Base-by-base conservation (phyloP, 257 asterid genomes). In the Nicotiana knightiana region DNA sequence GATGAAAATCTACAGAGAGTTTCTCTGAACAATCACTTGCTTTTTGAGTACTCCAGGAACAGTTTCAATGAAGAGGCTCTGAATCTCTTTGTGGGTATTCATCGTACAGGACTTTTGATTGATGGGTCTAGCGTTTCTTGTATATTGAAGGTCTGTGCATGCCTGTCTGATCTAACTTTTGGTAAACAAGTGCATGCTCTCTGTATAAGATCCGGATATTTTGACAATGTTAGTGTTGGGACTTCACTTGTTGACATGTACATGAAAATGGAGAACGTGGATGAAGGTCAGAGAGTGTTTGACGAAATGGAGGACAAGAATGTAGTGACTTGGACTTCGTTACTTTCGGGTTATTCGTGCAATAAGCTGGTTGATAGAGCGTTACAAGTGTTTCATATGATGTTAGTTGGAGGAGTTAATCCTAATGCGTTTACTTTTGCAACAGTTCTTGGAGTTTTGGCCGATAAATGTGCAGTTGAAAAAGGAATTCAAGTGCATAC, bases 241-340 rank as follows among this genome's bases (percentile, higher is more conserved):
- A 92, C 99, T 55, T 91, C 97, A 4, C 90, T 96, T 46, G 92
- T 96, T 18, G 96, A 93, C 83, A 91, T 93, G 94, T 93, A 96
- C 82, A 82, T 93, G 85, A 96, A 94, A 86, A 89, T 82, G 51
- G 92, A 84, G 63, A 86, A 84, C 48, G 81, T 91, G 78, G 83
- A 73, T 55, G 90, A 87, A 2, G 98, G 95, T 37, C 86, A 88
- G 89, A 88, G 75, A 81, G 87, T 91, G 85, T 96, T 96, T 83
- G 90, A 91, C 55, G 98, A 93, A 83, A 88, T 94, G 87, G 86
- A 30, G 26, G 93, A 87, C 76, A 94, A 85, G 90, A 96, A 96
- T 73, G 97, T 93, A 2, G 95, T 96, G 76, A 92, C 97, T 46
- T 96, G 98, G 97, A 96, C 99, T 30, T 91, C 99, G 2, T 86